These are phyloP conservation scores for Pouteria glomerata DNA, from an alignment of 148 eudicot genomes.

Conservation along the genomic window DNA sequence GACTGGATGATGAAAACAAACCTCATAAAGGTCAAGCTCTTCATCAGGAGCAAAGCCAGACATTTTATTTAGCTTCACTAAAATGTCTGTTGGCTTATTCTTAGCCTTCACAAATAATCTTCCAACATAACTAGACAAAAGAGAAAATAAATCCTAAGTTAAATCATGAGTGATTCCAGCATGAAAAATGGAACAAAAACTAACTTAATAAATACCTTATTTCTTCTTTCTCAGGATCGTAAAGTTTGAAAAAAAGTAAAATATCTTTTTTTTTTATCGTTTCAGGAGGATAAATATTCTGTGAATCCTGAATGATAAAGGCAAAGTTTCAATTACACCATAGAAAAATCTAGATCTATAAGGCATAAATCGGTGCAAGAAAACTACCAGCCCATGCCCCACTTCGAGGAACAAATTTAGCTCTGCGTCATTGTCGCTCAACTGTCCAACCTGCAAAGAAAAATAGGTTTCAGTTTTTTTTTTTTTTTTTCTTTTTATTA, in stretches of 20 bases:
- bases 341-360: not conserved
- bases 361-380: not conserved
- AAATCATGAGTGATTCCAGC: not conserved
- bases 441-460: slow-evolving; percentile 75
- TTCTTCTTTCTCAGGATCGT: slow-evolving; percentile 80
- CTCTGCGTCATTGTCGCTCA: slow-evolving; percentile 80
- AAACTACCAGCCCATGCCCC: slow-evolving; percentile 55
- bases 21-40: slow-evolving; percentile 34
- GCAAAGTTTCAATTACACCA: not conserved
- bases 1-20: too few species aligned
- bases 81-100: slow-evolving; percentile 27
- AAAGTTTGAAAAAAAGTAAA: slow-evolving; percentile 73
- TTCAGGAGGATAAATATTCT: slow-evolving; percentile 60
- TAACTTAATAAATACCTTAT: slow-evolving; percentile 39
- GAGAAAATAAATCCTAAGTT: not conserved
- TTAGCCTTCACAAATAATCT: slow-evolving; percentile 26
- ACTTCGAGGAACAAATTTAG: slow-evolving; percentile 80
- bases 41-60: slow-evolving; percentile 31
- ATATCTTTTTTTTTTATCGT: slow-evolving; percentile 77
- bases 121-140: slow-evolving; percentile 25
- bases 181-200: not conserved
- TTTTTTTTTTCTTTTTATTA: too few species aligned
- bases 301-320: slow-evolving; percentile 45
- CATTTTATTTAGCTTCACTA: slow-evolving; percentile 29
- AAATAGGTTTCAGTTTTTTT: too few species aligned